Evolutionary conservation across 2,329 filamentous ascomycete genomes (phyloP).

Genomic region (Aspergillus niger): DNA sequence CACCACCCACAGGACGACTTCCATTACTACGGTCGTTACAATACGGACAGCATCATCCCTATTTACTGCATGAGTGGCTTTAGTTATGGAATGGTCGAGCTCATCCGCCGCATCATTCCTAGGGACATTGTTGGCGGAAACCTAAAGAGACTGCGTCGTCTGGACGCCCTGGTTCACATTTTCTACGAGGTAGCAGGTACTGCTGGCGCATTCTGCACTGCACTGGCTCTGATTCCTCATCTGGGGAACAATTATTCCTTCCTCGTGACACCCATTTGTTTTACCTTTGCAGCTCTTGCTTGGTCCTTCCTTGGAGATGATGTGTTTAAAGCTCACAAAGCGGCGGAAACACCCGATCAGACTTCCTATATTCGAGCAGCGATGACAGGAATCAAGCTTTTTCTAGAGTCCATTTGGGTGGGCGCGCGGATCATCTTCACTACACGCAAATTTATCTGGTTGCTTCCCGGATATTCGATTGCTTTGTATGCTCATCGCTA

Average conservation of each 20-base stretch:
- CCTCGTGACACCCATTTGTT: slow-evolving; percentile 18
- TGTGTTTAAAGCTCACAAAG: slow-evolving; percentile 3
- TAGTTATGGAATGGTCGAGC: slow-evolving; percentile 21
- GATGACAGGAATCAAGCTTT: slow-evolving; percentile 13
- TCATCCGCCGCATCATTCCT: slow-evolving; percentile 21
- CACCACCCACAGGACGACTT: slow-evolving; percentile 19
- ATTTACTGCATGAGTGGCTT: slow-evolving; percentile 19
- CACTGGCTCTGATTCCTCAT: slow-evolving; percentile 17
- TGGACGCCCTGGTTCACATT: slow-evolving; percentile 20
- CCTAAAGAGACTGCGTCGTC: slow-evolving; percentile 17
- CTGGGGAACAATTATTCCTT: slow-evolving; percentile 22
- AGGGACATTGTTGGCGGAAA: slow-evolving; percentile 19
- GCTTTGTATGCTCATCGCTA: slow-evolving; percentile 20
- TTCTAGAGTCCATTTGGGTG: slow-evolving; percentile 20
- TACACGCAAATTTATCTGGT: slow-evolving; percentile 21
- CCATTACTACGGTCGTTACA: slow-evolving; percentile 19
- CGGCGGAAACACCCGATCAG: slow-evolving; percentile 6
- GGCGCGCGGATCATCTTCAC: slow-evolving; percentile 18
- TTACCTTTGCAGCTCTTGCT: slow-evolving; percentile 10
- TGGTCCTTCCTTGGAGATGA: slow-evolving; percentile 20
- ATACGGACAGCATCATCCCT: slow-evolving; percentile 20
- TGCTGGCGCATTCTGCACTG: slow-evolving; percentile 18
- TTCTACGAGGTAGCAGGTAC: slow-evolving; percentile 19
- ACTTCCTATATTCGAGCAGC: slow-evolving; percentile 17
- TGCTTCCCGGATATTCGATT: slow-evolving; percentile 19